Evolutionary conservation across 1,284 basidiomycete genomes (phyloP).

Genomic region (Testicularia cyperi): DNA sequence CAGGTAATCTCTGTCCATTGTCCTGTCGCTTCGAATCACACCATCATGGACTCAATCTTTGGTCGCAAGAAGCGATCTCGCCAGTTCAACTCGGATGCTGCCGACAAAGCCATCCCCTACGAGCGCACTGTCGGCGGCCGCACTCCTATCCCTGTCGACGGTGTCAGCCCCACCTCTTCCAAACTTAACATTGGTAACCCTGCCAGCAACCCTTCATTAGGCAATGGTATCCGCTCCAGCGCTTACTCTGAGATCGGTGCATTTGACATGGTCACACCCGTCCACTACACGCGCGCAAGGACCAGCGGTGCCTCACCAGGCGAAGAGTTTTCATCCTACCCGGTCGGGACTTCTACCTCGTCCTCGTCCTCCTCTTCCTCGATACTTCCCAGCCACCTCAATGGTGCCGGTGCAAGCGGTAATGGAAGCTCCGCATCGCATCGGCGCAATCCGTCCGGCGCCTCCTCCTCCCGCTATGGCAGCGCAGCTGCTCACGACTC

Average conservation of each 20-base stretch:
- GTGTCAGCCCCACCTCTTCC: constrained; percentile 14
- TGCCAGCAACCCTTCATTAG: constrained; percentile 25
- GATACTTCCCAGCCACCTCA: constrained; percentile 15
- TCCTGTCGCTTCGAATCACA: too few relatives aligned
- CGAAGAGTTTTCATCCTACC: constrained; percentile 12
- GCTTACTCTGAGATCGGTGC: constrained; percentile 9
- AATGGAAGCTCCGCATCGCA: constrained; percentile 6
- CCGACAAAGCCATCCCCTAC: constrained; percentile 43
- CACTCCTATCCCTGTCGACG: constrained; percentile 25
- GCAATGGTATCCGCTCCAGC: constrained; percentile 26
- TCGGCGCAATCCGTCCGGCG: constrained; percentile 20
- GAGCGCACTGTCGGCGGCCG: constrained; percentile 36
- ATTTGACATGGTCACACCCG: background rate
- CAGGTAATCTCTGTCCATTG: too few relatives aligned
- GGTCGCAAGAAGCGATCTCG: constrained; percentile 44
- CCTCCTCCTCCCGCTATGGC: constrained; percentile 21
- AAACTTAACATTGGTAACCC: constrained; percentile 34
- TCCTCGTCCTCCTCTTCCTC: constrained; percentile 22
- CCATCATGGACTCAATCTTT: constrained; percentile 49
- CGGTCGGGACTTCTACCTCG: too few relatives aligned
- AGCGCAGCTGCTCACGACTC: constrained; percentile 28
- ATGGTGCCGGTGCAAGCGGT: background rate
- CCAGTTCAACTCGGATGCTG: constrained; percentile 37
- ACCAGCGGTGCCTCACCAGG: background rate
- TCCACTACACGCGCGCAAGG: background rate